These are phyloP conservation scores for Toxoplasma gondii DNA, from an alignment of 169 alveolate species.

Conservation along the genomic window DNA sequence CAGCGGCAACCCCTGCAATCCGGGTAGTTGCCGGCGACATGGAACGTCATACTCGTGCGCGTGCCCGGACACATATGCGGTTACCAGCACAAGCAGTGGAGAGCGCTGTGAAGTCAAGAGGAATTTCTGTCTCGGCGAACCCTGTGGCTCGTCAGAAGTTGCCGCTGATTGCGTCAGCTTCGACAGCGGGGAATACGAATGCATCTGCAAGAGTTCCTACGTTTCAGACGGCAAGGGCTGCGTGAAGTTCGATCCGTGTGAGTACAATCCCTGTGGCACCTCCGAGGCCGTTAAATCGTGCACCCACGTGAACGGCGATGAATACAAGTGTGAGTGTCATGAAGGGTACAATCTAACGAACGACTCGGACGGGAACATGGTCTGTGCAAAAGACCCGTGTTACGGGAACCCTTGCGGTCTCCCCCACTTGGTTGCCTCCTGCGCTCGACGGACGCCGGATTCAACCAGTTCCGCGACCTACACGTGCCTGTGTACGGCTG, in stretches of 20 bases:
- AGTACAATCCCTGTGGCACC: slow-evolving; percentile 27
- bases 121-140: slow-evolving; percentile 2
- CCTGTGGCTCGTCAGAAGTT: background rate
- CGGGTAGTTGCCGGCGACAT: background rate
- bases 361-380: background rate
- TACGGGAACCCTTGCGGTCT: background rate
- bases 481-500: background rate
- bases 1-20: slow-evolving; percentile 8
- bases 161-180: background rate
- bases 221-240: background rate
- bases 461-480: background rate
- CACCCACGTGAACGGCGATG: background rate
- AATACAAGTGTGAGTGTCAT: background rate
- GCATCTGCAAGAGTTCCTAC: background rate
- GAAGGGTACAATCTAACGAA: background rate
- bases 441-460: background rate
- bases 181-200: background rate
- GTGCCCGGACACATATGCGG: background rate
- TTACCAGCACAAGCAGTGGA: background rate
- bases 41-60: background rate
- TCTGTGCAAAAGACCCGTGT: background rate
- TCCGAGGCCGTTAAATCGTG: slow-evolving; percentile 36
- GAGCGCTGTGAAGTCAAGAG: background rate
- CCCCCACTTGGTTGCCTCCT: background rate
- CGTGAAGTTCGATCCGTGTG: slow-evolving; percentile 11